phyloP scores from a whole-genome alignment of 2,329 filamentous ascomycete genomes.

The Botryotinia convoluta region DNA sequence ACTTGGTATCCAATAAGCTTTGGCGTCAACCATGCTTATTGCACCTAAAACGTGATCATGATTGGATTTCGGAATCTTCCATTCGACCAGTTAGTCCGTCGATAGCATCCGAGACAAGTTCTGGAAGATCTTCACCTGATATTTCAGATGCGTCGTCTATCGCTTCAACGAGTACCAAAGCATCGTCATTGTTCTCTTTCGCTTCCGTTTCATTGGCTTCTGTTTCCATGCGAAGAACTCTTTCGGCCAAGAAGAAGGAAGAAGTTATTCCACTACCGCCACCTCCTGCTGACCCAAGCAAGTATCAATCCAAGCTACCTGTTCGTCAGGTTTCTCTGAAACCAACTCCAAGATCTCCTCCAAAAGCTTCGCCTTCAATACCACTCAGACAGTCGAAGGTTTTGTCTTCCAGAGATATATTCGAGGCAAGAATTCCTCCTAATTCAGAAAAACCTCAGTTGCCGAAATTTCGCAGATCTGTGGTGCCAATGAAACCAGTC shows the following conservation, averaged over 20 bases:
- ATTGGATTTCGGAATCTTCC: constrained; percentile 40
- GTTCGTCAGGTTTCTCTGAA: constrained; percentile 20
- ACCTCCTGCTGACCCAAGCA: constrained; percentile 24
- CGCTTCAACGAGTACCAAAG: constrained; percentile 37
- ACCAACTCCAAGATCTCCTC: not conserved
- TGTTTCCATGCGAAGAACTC: constrained; percentile 22
- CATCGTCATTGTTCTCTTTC: constrained; percentile 32
- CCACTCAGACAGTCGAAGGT: constrained; percentile 33
- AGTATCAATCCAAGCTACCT: constrained; percentile 26
- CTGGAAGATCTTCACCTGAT: constrained; percentile 33
- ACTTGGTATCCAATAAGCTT: constrained; percentile 31
- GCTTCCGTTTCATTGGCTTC: not conserved
- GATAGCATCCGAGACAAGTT: constrained; percentile 34
- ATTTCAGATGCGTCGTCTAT: constrained; percentile 36
- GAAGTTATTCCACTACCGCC: constrained; percentile 13
- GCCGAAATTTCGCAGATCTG: constrained; percentile 17
- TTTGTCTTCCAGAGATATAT: constrained; percentile 31
- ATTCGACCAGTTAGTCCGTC: constrained; percentile 35
- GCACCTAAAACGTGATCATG: constrained; percentile 24
- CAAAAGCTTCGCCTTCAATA: not conserved
- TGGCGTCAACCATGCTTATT: constrained; percentile 29
- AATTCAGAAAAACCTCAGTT: constrained; percentile 16
- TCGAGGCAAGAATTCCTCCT: constrained; percentile 25
- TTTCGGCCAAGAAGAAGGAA: constrained; percentile 24
- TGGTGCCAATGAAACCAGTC: constrained; percentile 1